These are phyloP conservation scores for Chaetomium olivaceum DNA, from an alignment of 2,329 filamentous ascomycete genomes.

Conservation along the genomic window DNA sequence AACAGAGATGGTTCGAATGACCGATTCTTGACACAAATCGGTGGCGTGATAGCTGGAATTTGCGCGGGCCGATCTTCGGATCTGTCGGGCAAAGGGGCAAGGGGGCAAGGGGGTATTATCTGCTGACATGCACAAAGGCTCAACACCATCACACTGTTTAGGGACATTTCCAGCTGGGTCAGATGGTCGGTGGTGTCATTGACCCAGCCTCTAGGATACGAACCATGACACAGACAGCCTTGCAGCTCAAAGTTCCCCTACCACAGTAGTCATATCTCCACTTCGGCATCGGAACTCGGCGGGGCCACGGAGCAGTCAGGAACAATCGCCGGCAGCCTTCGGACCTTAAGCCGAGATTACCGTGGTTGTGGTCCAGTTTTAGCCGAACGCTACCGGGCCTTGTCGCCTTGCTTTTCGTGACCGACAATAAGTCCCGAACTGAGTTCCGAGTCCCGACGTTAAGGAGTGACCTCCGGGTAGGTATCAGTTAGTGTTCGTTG, in stretches of 20 bases:
- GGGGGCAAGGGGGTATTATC: no score
- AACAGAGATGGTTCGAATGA: conserved; percentile 19
- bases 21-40: conserved; percentile 8
- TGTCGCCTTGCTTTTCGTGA: conserved; percentile 26
- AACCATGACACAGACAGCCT: not conserved
- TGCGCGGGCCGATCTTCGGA: conserved; percentile 22
- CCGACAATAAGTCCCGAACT: conserved; percentile 19
- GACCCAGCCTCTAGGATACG: not conserved
- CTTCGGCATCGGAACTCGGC: conserved; percentile 19
- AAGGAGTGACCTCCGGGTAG: conserved; percentile 18
- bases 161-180: no score
- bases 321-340: conserved; percentile 9
- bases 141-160: not conserved
- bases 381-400: conserved; percentile 26
- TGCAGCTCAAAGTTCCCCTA: not conserved
- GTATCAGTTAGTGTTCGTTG: no score
- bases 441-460: conserved; percentile 18
- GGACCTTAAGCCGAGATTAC: conserved; percentile 28
- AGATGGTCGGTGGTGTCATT: not conserved
- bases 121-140: not conserved
- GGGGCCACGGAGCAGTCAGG: conserved; percentile 16
- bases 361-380: conserved; percentile 26
- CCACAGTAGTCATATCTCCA: conserved; percentile 3
- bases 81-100: conserved; percentile 2
- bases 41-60: conserved; percentile 19